Evolutionary conservation across 495 filamentous ascomycete genomes (phyloP), one percentile per base, ranked within the genome.

Genomic region (Xylaria telfairii): DNA sequence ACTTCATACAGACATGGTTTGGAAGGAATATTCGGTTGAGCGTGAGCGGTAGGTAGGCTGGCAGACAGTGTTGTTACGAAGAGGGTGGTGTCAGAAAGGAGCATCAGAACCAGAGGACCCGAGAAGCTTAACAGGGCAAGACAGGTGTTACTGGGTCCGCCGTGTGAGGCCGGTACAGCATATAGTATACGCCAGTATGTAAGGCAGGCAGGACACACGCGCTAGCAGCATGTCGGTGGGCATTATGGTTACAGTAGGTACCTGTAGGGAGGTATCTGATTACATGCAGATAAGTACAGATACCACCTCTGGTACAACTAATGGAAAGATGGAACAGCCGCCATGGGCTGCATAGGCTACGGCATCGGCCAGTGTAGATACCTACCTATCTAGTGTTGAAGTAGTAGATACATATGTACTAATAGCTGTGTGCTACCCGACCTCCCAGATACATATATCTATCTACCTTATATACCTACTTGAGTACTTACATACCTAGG

Each of bases 41-140:
- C 34, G 59, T 62, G 37, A 62, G 59, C 37, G 34, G 37, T 28
- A 24, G 59, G 17, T 42, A 62, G 41, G 44, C 54, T 51, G 41
- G 66, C 66, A 46, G 32, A 28, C 32, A 61, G 32, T 63, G 26
- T 39, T 59, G 54, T 51, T 61, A 63, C 46, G 61, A 69, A 63
- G 67, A 69, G 60, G 57, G 42, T 51, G 41, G 65, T 47, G 57
- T 63, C 67, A 53, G 67, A 60, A 69, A 69, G 67, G 67, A 63
- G 57, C 49, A 63, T 69, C 60, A 69, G 57, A 69, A 60, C 57
- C 67, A 69, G 57, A 69, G 42, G 63, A 63, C 67, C 67, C 59
- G 57, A 62, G 67, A 32, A 69, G 67, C 67, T 63, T 44, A 47
- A 69, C 67, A 69, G 67, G 67, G 24, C 64, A 66, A 63, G 59